phyloP scores from a whole-genome alignment of 352 stramenopile genomes.

The Globisporangium iwayamae region DNA sequence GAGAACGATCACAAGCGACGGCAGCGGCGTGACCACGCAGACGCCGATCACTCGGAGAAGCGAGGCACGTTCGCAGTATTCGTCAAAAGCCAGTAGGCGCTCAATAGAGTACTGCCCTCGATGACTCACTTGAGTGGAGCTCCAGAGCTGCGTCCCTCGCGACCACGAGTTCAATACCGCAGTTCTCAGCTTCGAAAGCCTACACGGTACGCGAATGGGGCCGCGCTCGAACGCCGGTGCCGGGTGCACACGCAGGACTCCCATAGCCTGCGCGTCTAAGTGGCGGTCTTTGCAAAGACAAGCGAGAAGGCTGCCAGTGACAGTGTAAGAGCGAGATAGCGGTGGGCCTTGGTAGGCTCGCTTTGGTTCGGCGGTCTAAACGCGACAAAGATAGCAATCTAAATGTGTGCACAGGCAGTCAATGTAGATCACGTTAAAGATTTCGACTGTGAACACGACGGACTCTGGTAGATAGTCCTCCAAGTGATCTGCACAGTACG shows the following conservation, averaged over 20 bases:
- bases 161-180: not conserved
- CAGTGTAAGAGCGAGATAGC: too few species aligned
- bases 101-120: not conserved
- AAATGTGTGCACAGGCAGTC: not conserved
- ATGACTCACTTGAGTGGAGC: not conserved
- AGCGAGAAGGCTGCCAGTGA: too few species aligned
- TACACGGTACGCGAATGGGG: too few species aligned
- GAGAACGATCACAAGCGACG: not conserved
- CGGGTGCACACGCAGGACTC: not conserved
- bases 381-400: too few species aligned
- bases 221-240: not conserved
- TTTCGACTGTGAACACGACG: not conserved
- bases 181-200: too few species aligned
- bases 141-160: not conserved
- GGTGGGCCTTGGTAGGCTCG: too few species aligned
- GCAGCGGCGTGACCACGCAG: not conserved
- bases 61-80: not conserved
- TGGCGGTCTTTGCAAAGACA: too few species aligned
- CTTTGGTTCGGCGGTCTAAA: not conserved
- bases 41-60: not conserved
- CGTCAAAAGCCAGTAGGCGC: not conserved
- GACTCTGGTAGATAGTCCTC: slow-evolving; percentile 1
- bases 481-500: not conserved
- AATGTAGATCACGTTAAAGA: slow-evolving; percentile 1
- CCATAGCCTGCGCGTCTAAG: not conserved